phyloP scores from a whole-genome alignment of 2,329 filamentous ascomycete species.

The Scopulariopsis brevicaulis region DNA sequence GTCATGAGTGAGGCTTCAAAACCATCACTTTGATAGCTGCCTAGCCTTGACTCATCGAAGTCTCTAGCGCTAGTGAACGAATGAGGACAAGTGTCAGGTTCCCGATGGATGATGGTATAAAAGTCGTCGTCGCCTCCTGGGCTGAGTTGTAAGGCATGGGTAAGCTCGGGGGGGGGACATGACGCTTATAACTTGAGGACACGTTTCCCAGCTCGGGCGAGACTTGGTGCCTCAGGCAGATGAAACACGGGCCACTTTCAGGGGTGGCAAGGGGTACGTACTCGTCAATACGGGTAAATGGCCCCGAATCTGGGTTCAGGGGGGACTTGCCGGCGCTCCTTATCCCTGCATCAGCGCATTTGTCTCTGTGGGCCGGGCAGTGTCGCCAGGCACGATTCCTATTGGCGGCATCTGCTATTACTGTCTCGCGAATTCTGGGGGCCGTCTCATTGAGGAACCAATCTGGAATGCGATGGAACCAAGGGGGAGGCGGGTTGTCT shows the following conservation, averaged over 20 bases:
- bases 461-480: background rate
- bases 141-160: background rate
- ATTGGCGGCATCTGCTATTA: background rate
- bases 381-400: background rate
- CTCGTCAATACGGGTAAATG: background rate
- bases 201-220: constrained; percentile 6
- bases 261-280: background rate
- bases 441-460: background rate
- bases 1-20: background rate
- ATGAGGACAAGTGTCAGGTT: background rate
- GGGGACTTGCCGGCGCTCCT: background rate
- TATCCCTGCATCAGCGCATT: background rate
- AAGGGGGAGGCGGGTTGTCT: background rate
- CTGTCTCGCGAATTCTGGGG: background rate
- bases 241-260: background rate
- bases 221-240: background rate
- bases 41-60: constrained; percentile 4
- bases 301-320: background rate
- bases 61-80: background rate
- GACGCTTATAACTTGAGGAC: constrained; percentile 22
- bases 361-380: background rate
- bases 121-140: background rate
- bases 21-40: background rate
- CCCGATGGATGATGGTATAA: background rate
- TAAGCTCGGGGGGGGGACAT: constrained; percentile 8